phyloP scores from a whole-genome alignment of 371 early-diverging fungal genomes.

The Rhizopus microsporus region DNA sequence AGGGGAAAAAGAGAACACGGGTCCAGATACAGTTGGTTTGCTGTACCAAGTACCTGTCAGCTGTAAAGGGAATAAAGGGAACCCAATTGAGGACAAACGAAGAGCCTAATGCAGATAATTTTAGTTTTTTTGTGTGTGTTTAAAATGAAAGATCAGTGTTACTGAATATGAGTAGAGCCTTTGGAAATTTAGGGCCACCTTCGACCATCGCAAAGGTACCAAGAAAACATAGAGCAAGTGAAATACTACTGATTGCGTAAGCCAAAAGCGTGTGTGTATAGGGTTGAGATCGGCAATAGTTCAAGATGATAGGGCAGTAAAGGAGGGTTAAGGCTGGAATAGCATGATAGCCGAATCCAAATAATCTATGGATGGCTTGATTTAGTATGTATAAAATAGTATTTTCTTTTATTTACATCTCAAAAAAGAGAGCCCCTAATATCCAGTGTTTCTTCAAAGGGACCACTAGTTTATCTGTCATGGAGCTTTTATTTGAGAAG shows the following conservation, averaged over 20 bases:
- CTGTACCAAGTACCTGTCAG: slow-evolving; percentile 18
- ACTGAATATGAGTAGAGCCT: slow-evolving; percentile 15
- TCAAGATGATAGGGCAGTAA: slow-evolving; percentile 25
- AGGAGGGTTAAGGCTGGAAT: slow-evolving; percentile 32
- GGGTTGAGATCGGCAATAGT: neutral
- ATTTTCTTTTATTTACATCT: neutral
- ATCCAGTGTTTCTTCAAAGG: neutral
- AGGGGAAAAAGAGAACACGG: slow-evolving; percentile 33
- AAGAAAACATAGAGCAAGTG: slow-evolving; percentile 17
- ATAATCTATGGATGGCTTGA: slow-evolving; percentile 6
- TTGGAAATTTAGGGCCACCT: slow-evolving; percentile 15
- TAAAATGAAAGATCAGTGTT: slow-evolving; percentile 1
- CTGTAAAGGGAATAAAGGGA: slow-evolving; percentile 2
- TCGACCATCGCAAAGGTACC: slow-evolving; percentile 18
- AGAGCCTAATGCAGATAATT: neutral
- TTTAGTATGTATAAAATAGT: neutral
- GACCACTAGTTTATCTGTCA: neutral
- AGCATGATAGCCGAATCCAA: slow-evolving; percentile 38
- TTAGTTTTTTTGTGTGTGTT: neutral
- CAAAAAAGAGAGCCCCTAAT: neutral
- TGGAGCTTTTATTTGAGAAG: neutral
- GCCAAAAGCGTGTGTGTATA: slow-evolving; percentile 27
- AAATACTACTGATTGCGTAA: slow-evolving; percentile 16
- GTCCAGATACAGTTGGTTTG: slow-evolving; percentile 2
- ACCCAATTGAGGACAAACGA: slow-evolving; percentile 8